These are phyloP conservation scores for Colletotrichum chrysophilum DNA, from an alignment of 2,329 filamentous ascomycete genomes.

Conservation along the genomic window DNA sequence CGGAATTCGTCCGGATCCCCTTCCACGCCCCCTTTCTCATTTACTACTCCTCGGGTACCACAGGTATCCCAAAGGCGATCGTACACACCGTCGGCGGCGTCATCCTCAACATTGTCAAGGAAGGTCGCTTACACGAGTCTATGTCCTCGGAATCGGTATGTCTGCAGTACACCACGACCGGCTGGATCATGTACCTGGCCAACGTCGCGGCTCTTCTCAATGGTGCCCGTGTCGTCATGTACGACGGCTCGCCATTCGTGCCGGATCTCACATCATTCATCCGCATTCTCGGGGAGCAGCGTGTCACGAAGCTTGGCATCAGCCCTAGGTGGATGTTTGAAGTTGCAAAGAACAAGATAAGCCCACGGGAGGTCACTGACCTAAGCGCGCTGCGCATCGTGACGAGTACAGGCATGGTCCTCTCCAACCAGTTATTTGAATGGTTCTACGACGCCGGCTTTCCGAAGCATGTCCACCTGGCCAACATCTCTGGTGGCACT, in stretches of 20 bases:
- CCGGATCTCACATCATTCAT: slow-evolving; percentile 71
- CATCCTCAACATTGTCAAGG: slow-evolving; percentile 62
- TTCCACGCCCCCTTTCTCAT: slow-evolving; percentile 81
- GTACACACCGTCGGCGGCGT: slow-evolving; percentile 76
- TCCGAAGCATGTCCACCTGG: slow-evolving; percentile 68
- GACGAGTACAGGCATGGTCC: slow-evolving; percentile 80
- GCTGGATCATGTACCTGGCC: slow-evolving; percentile 88
- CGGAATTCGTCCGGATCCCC: slow-evolving; percentile 63
- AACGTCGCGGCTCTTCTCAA: slow-evolving; percentile 63
- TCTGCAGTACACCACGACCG: slow-evolving; percentile 69
- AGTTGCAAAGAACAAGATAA: slow-evolving; percentile 66
- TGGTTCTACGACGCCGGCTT: slow-evolving; percentile 81
- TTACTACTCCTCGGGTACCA: slow-evolving; percentile 82
- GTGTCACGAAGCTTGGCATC: slow-evolving; percentile 75
- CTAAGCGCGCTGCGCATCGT: slow-evolving; percentile 67
- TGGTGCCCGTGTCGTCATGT: slow-evolving; percentile 71
- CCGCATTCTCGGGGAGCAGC: slow-evolving; percentile 64
- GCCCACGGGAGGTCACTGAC: slow-evolving; percentile 67
- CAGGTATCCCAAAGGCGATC: slow-evolving; percentile 84
- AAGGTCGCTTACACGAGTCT: slow-evolving; percentile 58
- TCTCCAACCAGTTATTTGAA: slow-evolving; percentile 77
- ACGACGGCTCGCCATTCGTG: slow-evolving; percentile 82
- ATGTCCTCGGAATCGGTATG: slow-evolving; percentile 42
- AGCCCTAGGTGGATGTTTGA: slow-evolving; percentile 81
- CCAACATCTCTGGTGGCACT: slow-evolving; percentile 79